Evolutionary conservation across 108 stramenopile species (phyloP).

Genomic region (Parmales sp.): DNA sequence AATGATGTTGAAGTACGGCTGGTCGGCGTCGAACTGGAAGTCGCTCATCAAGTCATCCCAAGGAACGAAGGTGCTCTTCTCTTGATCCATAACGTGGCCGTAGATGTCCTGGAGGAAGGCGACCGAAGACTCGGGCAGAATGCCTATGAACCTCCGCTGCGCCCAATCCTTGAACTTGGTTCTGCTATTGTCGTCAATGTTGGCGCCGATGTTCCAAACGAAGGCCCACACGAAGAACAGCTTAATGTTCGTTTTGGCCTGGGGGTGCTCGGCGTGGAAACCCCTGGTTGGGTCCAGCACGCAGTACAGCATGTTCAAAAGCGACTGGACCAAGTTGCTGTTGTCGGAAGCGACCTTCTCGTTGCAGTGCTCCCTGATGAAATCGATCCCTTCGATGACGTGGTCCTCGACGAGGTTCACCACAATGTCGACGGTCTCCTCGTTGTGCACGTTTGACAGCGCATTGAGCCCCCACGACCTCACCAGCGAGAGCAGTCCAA

Average conservation of each 20-base stretch:
- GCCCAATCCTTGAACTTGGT: slow-evolving; percentile 26
- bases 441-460: background rate
- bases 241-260: slow-evolving; percentile 5
- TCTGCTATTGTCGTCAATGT: slow-evolving; percentile 33
- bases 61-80: slow-evolving; percentile 36
- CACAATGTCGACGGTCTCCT: background rate
- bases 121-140: slow-evolving; percentile 14
- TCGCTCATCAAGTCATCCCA: slow-evolving; percentile 35
- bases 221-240: slow-evolving; percentile 30
- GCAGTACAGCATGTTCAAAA: slow-evolving; percentile 37
- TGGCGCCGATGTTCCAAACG: slow-evolving; percentile 46
- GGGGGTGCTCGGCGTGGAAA: background rate
- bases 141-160: slow-evolving; percentile 46
- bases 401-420: slow-evolving; percentile 39
- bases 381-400: slow-evolving; percentile 27
- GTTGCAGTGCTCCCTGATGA: slow-evolving; percentile 26
- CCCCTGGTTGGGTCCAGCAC: slow-evolving; percentile 22
- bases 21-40: slow-evolving; percentile 28
- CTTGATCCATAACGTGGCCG: slow-evolving; percentile 42
- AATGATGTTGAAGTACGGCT: slow-evolving; percentile 43
- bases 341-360: slow-evolving; percentile 42
- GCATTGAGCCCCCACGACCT: slow-evolving; percentile 13
- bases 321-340: slow-evolving; percentile 37
- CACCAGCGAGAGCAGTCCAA: slow-evolving; percentile 16
- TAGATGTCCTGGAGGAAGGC: slow-evolving; percentile 36